phyloP scores from a whole-genome alignment of 768 basidiomycete genomes.

The Coprinellus aureogranulatus region DNA sequence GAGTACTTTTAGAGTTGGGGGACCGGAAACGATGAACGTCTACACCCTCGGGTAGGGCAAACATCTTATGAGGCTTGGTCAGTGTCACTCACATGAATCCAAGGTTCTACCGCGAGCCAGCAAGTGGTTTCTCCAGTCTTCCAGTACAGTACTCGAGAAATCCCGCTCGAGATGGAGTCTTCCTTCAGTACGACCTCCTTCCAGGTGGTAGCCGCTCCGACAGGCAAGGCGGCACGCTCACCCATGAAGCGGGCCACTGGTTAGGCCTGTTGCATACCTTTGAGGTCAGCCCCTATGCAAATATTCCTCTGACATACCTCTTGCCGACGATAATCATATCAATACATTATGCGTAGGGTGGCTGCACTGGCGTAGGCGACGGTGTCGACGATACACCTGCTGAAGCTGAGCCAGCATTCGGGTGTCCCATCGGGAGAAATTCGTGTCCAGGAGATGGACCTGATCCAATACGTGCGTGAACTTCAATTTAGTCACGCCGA shows the following conservation, averaged over 20 bases:
- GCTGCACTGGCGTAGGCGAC: constrained; percentile 21
- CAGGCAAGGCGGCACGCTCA: constrained; percentile 31
- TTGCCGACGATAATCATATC: constrained; percentile 17
- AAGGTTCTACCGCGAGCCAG: constrained; percentile 20
- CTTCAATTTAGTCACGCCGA: neutral
- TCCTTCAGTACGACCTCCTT: constrained; percentile 20
- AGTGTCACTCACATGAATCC: neutral
- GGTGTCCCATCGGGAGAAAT: constrained; percentile 26
- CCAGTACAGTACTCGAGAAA: constrained; percentile 28
- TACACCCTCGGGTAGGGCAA: constrained; percentile 33
- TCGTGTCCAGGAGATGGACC: constrained; percentile 25
- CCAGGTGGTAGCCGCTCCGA: constrained; percentile 28
- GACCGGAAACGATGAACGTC: constrained; percentile 31
- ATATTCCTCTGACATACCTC: neutral
- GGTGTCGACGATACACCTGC: constrained; percentile 27
- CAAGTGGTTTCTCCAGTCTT: constrained; percentile 37
- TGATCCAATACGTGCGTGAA: constrained; percentile 33
- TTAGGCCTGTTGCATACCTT: constrained; percentile 37
- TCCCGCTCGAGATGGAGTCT: constrained; percentile 37
- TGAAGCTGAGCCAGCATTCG: constrained; percentile 22
- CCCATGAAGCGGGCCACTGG: constrained; percentile 37
- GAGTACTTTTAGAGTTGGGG: constrained; percentile 33
- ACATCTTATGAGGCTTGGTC: neutral
- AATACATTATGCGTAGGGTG: too few species aligned
- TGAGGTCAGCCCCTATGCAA: constrained; percentile 17